Conservation (phyloP, 2,329 filamentous ascomycete species). For the Dryadomyces quercivorus region DNA sequence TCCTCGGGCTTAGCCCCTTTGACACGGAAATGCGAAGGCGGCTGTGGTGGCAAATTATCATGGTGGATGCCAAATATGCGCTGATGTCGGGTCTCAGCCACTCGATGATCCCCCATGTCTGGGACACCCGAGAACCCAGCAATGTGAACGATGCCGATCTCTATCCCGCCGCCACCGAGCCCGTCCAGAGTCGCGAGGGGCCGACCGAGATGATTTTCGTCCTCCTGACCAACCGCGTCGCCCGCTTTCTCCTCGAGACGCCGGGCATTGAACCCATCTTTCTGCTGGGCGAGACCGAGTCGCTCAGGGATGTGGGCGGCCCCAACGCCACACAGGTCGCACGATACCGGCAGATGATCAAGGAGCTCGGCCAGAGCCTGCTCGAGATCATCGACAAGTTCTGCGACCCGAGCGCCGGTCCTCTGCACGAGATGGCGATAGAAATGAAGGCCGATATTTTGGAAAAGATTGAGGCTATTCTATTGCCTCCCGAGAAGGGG, state of each 20-base stretch:
- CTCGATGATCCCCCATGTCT: conserved; percentile 36
- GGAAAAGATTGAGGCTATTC: conserved; percentile 34
- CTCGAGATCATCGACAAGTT: conserved; percentile 34
- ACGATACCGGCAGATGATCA: conserved; percentile 29
- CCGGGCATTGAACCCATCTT: conserved; percentile 38
- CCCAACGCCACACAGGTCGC: conserved; percentile 23
- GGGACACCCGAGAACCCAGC: conserved; percentile 42
- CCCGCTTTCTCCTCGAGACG: conserved; percentile 34
- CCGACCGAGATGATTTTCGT: conserved; percentile 51
- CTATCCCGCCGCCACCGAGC: conserved; percentile 37
- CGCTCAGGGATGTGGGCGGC: conserved; percentile 14
- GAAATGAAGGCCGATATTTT: conserved; percentile 33
- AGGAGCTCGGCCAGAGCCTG: conserved; percentile 29
- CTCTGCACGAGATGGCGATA: conserved; percentile 38
- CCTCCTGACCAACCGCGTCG: conserved; percentile 36
- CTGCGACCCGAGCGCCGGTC: conserved; percentile 38
- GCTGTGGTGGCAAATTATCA: conserved; percentile 53
- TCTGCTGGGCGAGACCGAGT: conserved; percentile 28
- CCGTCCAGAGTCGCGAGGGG: conserved; percentile 37
- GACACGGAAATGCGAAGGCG: conserved; percentile 57
- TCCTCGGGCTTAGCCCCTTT: conserved; percentile 44
- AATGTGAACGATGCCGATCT: conserved; percentile 50
- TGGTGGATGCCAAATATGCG: conserved; percentile 45
- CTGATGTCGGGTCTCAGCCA: conserved; percentile 45
- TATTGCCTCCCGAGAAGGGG: conserved; percentile 32